Percentiles rank a stretch among this genome's conserved stretches.
These are phyloP conservation scores for Saccharomyces hybrid DNA, from an alignment of 1,139 yeast species.

Conservation along the genomic window DNA sequence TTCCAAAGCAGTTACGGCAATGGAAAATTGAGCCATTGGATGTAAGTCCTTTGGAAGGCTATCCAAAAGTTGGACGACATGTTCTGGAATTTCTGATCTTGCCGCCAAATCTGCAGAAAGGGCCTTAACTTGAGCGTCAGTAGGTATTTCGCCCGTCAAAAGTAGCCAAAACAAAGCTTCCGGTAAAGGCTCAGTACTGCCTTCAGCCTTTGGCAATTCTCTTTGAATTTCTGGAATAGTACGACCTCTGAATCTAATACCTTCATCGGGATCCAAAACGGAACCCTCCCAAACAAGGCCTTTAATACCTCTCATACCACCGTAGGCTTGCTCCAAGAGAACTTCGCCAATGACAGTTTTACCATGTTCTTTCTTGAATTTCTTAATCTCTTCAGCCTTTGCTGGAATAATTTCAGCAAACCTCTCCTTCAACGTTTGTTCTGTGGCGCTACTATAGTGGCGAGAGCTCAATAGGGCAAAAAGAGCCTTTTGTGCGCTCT, in stretches of 20 bases:
- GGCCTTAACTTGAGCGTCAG: conserved; percentile 46
- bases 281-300: conserved; percentile 99
- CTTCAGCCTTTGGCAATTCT: conserved; percentile 84
- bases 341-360: conserved; percentile 89
- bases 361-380: conserved; percentile 82
- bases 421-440: conserved; percentile 76
- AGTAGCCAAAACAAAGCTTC: conserved; percentile 59
- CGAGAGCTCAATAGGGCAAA: not conserved
- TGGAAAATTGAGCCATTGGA: conserved; percentile 66
- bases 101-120: conserved; percentile 52
- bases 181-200: conserved; percentile 65
- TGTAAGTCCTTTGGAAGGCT: conserved; percentile 49
- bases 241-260: conserved; percentile 96
- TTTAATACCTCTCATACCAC: conserved; percentile 98
- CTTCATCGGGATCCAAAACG: conserved; percentile 94
- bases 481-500: not conserved
- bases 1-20: conserved; percentile 55
- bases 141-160: conserved; percentile 55
- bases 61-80: conserved; percentile 46
- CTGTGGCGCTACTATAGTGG: conserved; percentile 7
- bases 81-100: conserved; percentile 49
- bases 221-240: conserved; percentile 93
- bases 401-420: conserved; percentile 89
- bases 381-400: conserved; percentile 85
- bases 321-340: conserved; percentile 91